A percentile compares a stretch with the other conserved stretches of the same genome.
Evolutionary conservation across 257 asterid species (phyloP).

Genomic region (Ilex asprella): DNA sequence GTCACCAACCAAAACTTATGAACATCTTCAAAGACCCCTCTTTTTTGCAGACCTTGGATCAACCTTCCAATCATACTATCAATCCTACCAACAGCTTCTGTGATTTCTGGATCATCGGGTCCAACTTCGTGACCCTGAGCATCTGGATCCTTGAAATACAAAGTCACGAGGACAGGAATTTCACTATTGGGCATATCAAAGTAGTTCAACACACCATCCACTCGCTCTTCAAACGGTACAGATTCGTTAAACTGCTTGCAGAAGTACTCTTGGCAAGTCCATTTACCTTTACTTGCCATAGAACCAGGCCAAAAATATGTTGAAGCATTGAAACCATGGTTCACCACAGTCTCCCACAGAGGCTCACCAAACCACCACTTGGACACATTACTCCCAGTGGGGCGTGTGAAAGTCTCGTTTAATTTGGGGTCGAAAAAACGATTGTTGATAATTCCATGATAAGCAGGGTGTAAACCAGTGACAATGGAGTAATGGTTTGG

Average conservation of each 20-base stretch:
- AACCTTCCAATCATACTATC: background rate
- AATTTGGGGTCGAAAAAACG: background rate
- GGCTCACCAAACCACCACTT: background rate
- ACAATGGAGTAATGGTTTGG: background rate
- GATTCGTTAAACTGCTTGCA: background rate
- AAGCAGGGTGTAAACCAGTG: background rate
- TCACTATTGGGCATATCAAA: background rate
- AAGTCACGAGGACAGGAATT: background rate
- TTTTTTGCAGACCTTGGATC: background rate
- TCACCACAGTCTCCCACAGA: background rate
- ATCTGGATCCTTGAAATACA: background rate
- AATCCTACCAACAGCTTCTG: background rate
- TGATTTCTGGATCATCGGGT: background rate
- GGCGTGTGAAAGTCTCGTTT: background rate
- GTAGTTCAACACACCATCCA: background rate
- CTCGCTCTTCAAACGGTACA: background rate
- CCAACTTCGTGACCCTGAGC: background rate
- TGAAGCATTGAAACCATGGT: background rate
- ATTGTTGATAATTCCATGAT: background rate
- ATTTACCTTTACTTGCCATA: background rate
- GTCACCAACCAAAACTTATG: background rate
- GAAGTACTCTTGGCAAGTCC: background rate
- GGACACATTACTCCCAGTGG: background rate
- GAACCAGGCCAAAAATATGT: background rate
- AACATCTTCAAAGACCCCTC: background rate